Conservation (phyloP, 2,329 filamentous ascomycete genomes). For the Penicillium sclerotiorum region DNA sequence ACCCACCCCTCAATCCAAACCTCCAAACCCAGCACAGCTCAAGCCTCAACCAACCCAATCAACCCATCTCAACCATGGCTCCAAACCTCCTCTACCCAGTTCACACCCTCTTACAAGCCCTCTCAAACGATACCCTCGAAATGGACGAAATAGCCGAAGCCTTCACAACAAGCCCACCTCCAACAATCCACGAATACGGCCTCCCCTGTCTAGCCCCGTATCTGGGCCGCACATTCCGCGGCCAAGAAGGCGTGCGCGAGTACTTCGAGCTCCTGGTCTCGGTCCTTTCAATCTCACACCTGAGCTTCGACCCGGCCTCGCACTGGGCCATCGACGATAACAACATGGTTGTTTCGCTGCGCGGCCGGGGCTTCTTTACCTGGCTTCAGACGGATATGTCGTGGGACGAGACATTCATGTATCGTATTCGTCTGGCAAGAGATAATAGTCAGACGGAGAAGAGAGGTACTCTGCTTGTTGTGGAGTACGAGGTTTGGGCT, state of each 20-base stretch:
- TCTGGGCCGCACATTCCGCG: constrained; percentile 45
- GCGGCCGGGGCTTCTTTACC: constrained; percentile 38
- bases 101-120: constrained; percentile 33
- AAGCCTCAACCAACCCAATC: too few relatives aligned
- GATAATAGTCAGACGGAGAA: constrained; percentile 18
- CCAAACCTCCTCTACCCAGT: constrained; percentile 28
- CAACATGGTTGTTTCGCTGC: constrained; percentile 34
- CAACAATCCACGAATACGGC: constrained; percentile 44
- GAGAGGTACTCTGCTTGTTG: constrained; percentile 34
- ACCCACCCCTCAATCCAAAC: too few relatives aligned
- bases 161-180: constrained; percentile 35
- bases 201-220: constrained; percentile 44
- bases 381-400: constrained; percentile 38
- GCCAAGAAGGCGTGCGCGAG: constrained; percentile 33
- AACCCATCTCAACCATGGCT: too few relatives aligned
- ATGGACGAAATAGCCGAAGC: constrained; percentile 22
- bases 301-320: constrained; percentile 39
- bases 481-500: constrained; percentile 47
- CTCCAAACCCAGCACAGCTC: too few relatives aligned
- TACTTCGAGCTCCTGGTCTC: constrained; percentile 46
- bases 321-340: constrained; percentile 42
- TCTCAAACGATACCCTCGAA: constrained; percentile 23
- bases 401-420: constrained; percentile 47
- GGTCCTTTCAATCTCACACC: too few relatives aligned
- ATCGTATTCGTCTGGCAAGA: constrained; percentile 39